Evolutionary conservation across 2,329 filamentous ascomycete species (phyloP).

Genomic region (Phaeosphaeriaceae sp.): DNA sequence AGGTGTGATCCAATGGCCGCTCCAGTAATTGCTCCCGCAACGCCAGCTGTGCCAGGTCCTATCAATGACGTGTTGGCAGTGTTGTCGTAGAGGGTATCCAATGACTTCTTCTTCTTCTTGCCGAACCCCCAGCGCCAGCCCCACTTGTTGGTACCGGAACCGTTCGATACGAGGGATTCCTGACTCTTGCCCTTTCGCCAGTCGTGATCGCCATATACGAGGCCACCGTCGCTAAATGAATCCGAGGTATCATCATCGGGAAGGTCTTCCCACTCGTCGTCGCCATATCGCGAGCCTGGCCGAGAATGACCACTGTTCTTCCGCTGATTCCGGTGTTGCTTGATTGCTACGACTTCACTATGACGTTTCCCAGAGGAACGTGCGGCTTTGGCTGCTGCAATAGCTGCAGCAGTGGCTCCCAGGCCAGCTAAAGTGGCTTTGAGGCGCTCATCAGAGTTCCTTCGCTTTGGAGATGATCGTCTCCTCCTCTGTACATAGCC

Average conservation of each 20-base stretch:
- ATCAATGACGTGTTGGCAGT: constrained; percentile 46
- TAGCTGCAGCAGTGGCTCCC: constrained; percentile 57
- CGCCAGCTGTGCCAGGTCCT: constrained; percentile 48
- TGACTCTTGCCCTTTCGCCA: constrained; percentile 51
- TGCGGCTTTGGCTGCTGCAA: constrained; percentile 51
- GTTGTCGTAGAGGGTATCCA: constrained; percentile 43
- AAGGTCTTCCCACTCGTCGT: constrained; percentile 55
- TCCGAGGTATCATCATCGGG: constrained; percentile 47
- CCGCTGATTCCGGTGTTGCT: constrained; percentile 35
- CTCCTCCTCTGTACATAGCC: constrained; percentile 37
- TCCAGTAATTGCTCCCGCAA: constrained; percentile 44
- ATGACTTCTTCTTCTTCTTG: constrained; percentile 51
- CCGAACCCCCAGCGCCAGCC: constrained; percentile 66
- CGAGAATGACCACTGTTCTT: constrained; percentile 28
- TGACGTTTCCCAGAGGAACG: constrained; percentile 27
- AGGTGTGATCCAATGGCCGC: constrained; percentile 57
- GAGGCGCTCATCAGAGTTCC: constrained; percentile 54
- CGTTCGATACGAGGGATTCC: constrained; percentile 61
- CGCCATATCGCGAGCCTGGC: constrained; percentile 47
- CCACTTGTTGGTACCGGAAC: constrained; percentile 63
- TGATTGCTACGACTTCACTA: constrained; percentile 44
- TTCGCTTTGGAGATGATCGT: constrained; percentile 40
- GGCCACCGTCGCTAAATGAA: constrained; percentile 60
- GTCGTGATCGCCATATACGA: constrained; percentile 65
- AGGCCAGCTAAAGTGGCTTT: constrained; percentile 55